Conservation (phyloP, 163 green algal species). For the Scenedesmus sp. region DNA sequence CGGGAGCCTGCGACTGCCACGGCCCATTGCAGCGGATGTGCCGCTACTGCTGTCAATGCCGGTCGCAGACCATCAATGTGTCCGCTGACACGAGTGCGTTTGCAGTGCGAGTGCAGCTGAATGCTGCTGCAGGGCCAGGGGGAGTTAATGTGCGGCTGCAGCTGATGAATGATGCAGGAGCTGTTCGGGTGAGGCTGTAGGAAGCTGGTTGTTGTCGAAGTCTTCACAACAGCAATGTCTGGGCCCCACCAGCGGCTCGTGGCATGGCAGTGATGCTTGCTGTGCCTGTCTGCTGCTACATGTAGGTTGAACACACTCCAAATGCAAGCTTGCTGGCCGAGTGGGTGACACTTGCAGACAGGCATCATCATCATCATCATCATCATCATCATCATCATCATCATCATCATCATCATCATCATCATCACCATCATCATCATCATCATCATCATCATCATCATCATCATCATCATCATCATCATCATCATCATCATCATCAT, state of each 20-base stretch:
- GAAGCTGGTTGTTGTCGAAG: neutral
- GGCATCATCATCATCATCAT: no score
- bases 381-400: no score
- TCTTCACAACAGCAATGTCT: neutral
- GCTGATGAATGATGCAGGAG: neutral
- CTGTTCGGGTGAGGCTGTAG: neutral
- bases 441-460: no score
- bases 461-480: no score
- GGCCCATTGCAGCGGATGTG: neutral
- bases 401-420: no score
- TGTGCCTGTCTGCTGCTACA: neutral
- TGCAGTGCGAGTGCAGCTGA: conserved; percentile 29
- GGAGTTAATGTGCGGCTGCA: conserved; percentile 31
- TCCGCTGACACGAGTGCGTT: conserved; percentile 16
- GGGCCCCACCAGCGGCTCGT: neutral
- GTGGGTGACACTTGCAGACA: no score
- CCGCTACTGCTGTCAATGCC: conserved; percentile 36
- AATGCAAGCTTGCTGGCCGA: no score
- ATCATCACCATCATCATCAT: no score
- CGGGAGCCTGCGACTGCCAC: conserved; percentile 9
- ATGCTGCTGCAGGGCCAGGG: neutral
- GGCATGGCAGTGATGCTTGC: neutral
- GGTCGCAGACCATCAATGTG: neutral
- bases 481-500: no score
- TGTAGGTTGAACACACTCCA: neutral